Evolutionary conservation across 306 rosid species (phyloP), one percentile per base, ranked within the genome.

Genomic region (Inga leiocalycina): DNA sequence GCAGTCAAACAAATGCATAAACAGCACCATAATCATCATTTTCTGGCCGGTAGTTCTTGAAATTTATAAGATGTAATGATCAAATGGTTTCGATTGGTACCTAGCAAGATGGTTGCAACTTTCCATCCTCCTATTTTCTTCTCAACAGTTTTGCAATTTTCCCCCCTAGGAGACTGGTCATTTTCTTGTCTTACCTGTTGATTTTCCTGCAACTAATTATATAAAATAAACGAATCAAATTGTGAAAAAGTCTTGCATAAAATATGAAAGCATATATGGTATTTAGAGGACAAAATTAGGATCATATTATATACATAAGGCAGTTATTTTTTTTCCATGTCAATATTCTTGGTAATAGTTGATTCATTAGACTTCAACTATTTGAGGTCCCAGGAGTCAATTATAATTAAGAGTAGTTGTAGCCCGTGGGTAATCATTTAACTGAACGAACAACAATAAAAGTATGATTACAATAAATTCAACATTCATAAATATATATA

Each of bases 91-190:
- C 43, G n/a, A 30, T 43, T 77, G 64, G 39, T 86, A 91, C 94
- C 91, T 86, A 91, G 82, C 84, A 91, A 83, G 61, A 91, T 77
- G 51, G 74, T 84, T 88, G 91, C 91, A 77, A 72, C 22, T 83
- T 86, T 88, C 54, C 85, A 24, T 71, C 93, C 94, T 85, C 94
- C 93, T 45, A 0, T 10, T 76, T 80, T 84, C 78, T 80, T 88
- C 12, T 57, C 80, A 44, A 30, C 73, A 67, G 69, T 74, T 39
- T 41, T 71, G 45, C 41, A 68, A 74, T 52, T 82, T 83, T 17
- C 78, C 69, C 72, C 75, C 64, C 20, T 67, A 27, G 71, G 67
- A 54, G 49, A 15, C 43, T 71, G 84, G 61, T 81, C 76, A 67
- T 74, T 76, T 57, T 57, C 87, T 64, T 82, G 88, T 71, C 12